A percentile compares a stretch with the other conserved stretches of the same genome.
phyloP scores from a whole-genome alignment of 257 asterid genomes.

The Henckelia pumila region DNA sequence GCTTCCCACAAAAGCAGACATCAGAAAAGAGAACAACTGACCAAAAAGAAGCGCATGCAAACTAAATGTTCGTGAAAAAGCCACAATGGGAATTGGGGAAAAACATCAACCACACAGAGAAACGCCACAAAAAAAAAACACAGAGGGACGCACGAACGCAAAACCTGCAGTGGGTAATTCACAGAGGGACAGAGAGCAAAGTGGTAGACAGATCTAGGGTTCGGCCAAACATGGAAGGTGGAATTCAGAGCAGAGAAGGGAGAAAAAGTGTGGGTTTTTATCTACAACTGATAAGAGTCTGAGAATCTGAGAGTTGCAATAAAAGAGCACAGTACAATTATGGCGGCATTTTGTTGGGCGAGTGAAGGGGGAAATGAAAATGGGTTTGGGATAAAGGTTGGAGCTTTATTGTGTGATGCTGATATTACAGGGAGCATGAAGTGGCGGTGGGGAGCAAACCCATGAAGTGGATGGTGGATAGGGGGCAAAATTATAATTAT shows the following conservation, averaged over 20 bases:
- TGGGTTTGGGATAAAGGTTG: conserved; percentile 5
- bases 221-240: conserved; percentile 60
- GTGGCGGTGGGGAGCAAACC: conserved; percentile 55
- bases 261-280: conserved; percentile 26
- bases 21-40: conserved; percentile 11
- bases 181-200: conserved; percentile 43
- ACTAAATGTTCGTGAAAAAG: conserved; percentile 27
- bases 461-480: not conserved
- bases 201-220: conserved; percentile 94
- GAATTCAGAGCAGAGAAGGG: conserved; percentile 28
- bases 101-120: too few species aligned
- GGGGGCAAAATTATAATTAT: not conserved
- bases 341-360: conserved; percentile 32
- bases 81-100: too few species aligned
- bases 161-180: conserved; percentile 22
- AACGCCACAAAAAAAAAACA: too few species aligned
- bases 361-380: conserved; percentile 1
- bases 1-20: conserved; percentile 26
- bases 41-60: conserved; percentile 24
- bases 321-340: conserved; percentile 29
- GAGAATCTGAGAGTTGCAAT: conserved; percentile 22
- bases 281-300: conserved; percentile 33
- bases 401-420: conserved; percentile 34
- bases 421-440: conserved; percentile 56
- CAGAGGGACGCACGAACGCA: conserved; percentile 28